Conservation (phyloP, 345 rosid species). For the Pistacia atlantica region DNA sequence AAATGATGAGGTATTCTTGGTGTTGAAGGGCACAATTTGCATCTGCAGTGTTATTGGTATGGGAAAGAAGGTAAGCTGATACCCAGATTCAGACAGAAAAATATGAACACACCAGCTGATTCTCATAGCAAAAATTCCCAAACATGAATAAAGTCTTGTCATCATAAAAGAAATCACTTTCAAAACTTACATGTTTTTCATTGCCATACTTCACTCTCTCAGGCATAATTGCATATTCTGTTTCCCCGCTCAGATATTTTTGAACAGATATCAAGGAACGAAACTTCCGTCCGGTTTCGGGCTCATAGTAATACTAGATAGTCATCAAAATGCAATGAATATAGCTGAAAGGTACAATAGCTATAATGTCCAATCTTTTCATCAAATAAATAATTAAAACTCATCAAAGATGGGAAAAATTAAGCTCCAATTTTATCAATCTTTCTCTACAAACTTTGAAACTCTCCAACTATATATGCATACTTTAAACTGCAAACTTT, state of each 20-base stretch:
- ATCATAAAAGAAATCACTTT: background rate
- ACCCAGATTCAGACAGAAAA: background rate
- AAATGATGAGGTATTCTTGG: conserved; percentile 18
- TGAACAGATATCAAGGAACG: conserved; percentile 53
- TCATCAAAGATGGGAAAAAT: no score
- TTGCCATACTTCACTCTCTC: conserved; percentile 12
- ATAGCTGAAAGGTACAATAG: background rate
- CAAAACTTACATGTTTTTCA: conserved; percentile 24
- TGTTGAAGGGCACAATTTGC: conserved; percentile 31
- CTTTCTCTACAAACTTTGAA: background rate
- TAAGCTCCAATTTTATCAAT: background rate
- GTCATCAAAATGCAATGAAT: background rate
- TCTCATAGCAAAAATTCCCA: background rate
- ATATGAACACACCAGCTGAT: background rate
- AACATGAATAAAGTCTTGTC: background rate
- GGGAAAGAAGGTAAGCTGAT: background rate
- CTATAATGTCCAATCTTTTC: no score
- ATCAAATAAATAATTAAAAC: no score
- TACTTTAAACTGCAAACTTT: no score
- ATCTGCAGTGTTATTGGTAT: conserved; percentile 23
- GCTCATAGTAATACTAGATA: conserved; percentile 54
- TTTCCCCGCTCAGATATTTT: conserved; percentile 39
- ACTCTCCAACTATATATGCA: background rate
- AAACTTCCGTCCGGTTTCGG: conserved; percentile 46
- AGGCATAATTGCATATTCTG: background rate